phyloP scores from a whole-genome alignment of 2,329 filamentous ascomycete species.

The Metarhizium brunneum region DNA sequence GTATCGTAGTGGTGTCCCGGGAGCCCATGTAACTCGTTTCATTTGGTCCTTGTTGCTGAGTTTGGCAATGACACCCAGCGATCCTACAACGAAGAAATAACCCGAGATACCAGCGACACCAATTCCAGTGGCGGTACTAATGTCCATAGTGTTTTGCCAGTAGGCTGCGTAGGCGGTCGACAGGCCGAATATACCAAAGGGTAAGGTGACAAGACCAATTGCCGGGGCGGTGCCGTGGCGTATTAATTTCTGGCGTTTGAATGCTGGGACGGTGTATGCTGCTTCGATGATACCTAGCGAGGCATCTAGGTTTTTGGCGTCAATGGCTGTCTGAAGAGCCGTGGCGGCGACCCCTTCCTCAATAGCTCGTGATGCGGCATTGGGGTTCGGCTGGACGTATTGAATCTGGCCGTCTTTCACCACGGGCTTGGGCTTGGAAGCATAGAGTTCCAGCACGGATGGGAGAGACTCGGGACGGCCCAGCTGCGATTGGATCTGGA shows the following conservation, averaged over 20 bases:
- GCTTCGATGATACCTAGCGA: slow-evolving; percentile 68
- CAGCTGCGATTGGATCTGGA: slow-evolving; percentile 65
- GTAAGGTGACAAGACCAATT: slow-evolving; percentile 47
- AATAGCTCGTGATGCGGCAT: slow-evolving; percentile 61
- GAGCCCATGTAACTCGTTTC: slow-evolving; percentile 83
- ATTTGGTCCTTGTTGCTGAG: slow-evolving; percentile 92
- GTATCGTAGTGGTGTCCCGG: slow-evolving; percentile 68
- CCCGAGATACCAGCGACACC: slow-evolving; percentile 74
- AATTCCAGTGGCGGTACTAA: slow-evolving; percentile 62
- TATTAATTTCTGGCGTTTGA: slow-evolving; percentile 56
- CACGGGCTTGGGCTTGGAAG: slow-evolving; percentile 66
- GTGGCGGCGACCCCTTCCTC: slow-evolving; percentile 58
- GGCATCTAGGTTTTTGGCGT: slow-evolving; percentile 65
- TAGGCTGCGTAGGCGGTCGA: slow-evolving; percentile 42
- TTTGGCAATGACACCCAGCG: slow-evolving; percentile 74
- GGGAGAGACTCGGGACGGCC: slow-evolving; percentile 69
- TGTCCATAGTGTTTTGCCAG: slow-evolving; percentile 63
- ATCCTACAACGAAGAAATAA: slow-evolving; percentile 73
- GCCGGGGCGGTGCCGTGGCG: slow-evolving; percentile 53
- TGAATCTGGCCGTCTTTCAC: slow-evolving; percentile 48
- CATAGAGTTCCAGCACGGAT: slow-evolving; percentile 71
- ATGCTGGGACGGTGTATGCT: slow-evolving; percentile 58
- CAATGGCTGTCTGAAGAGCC: slow-evolving; percentile 73
- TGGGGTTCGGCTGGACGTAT: slow-evolving; percentile 57
- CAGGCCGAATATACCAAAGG: slow-evolving; percentile 59